Evolutionary conservation across 805 yeast species (phyloP).

Genomic region (Schizosaccharomyces osmophilus): DNA sequence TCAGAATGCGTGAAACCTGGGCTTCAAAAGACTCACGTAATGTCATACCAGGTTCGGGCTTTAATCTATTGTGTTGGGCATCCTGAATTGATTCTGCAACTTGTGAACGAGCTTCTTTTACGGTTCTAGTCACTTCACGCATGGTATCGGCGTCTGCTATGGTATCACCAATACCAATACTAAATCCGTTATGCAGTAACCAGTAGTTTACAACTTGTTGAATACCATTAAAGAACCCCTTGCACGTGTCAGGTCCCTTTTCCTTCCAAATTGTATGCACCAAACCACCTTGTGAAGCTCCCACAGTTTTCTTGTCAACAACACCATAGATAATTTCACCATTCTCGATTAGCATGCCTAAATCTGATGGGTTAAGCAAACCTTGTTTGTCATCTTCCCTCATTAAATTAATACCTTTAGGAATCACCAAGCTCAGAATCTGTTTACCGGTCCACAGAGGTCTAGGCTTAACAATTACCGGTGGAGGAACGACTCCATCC

Average conservation of each 20-base stretch:
- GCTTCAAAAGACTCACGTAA: conserved; percentile 94
- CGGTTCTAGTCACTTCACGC: conserved; percentile 79
- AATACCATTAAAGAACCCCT: conserved; percentile 68
- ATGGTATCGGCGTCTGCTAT: conserved; percentile 94
- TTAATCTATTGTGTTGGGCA: conserved; percentile 69
- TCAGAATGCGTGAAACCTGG: conserved; percentile 78
- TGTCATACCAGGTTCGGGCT: conserved; percentile 99
- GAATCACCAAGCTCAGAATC: conserved; percentile 72
- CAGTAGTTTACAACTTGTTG: conserved; percentile 92
- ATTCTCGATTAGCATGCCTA: conserved; percentile 83
- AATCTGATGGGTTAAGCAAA: conserved; percentile 62
- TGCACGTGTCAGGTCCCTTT: conserved; percentile 79
- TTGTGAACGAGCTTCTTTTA: conserved; percentile 74
- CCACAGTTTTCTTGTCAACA: conserved; percentile 92
- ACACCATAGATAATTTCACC: conserved; percentile 97
- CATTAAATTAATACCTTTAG: conserved; percentile 84
- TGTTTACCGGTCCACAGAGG: conserved; percentile 98
- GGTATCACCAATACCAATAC: conserved; percentile 98
- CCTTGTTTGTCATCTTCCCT: conserved; percentile 81
- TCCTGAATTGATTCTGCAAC: conserved; percentile 83
- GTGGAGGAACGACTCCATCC: conserved; percentile 95
- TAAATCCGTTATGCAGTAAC: conserved; percentile 89
- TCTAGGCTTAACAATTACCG: conserved; percentile 79
- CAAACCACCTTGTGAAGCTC: conserved; percentile 94
- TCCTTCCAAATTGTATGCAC: conserved; percentile 95